Evolutionary conservation across 1,284 basidiomycete genomes (phyloP), one percentile per base, ranked within the genome.

Genomic region (Coniferiporia sulphurascens): DNA sequence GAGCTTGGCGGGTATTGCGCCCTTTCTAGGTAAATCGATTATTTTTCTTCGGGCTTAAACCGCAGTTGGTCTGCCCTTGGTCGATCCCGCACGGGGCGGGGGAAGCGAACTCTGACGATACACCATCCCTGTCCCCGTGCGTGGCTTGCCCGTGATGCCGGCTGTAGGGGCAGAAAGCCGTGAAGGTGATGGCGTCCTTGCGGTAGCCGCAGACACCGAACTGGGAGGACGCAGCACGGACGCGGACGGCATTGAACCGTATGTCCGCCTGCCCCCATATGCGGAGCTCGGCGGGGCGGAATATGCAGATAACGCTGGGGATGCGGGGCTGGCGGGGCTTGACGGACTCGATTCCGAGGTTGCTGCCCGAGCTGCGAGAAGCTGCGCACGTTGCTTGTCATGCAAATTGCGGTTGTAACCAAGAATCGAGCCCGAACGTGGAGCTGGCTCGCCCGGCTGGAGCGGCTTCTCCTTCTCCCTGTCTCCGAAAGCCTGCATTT

Each of bases 91-190:
- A 19, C 13, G 19, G 4, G 44, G 15, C 12, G 17, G 44, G 13
- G 44, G 54, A 27, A 60, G 27, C 53, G 59, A 60, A 27, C 53
- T 60, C 55, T 61, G 55, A 34, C 80, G 76, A 65, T 87, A 87
- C 48, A 75, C 73, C 86, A 88, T 87, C 38, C 86, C 86, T 8
- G 85, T 86, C 5, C 86, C 86, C 13, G 82, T 87, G 41, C 86
- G 71, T 13, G 85, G 82, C 61, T 74, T 51, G 17, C 53, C 59
- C 7, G 51, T 79, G 21, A 77, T 75, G 17, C 48, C 50, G 2
- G 68, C 64, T 38, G 55, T 60, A 5, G 65, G 64, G 22, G 38
- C 43, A 4, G 64, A 64, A 53, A 60, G 52, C 17, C 49, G 38
- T 53, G 32, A 68, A 4, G 59, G 59, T 7, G 46, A 53, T 5